Evolutionary conservation across 1,284 basidiomycete species (phyloP).

Genomic region (Tylopilus sp.): DNA sequence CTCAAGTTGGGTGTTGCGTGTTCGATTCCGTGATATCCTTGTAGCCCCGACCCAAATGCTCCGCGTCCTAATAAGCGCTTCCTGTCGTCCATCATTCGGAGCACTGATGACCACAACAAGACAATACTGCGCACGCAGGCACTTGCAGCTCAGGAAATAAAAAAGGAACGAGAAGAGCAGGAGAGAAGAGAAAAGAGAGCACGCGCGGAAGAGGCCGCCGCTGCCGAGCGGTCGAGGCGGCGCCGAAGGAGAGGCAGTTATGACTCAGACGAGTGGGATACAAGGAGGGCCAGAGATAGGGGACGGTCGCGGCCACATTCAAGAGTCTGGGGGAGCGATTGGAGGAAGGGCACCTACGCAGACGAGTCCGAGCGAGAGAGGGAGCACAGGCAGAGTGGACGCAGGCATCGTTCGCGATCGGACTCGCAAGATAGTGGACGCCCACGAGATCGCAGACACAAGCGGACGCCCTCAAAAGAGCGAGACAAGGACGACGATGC

Average conservation of each 20-base stretch:
- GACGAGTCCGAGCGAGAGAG: slow-evolving; percentile 13
- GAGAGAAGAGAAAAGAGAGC: slow-evolving; percentile 56
- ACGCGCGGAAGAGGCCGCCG: slow-evolving; percentile 66
- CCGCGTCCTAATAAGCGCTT: slow-evolving; percentile 91
- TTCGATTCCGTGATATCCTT: slow-evolving; percentile 1
- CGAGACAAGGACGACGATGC: slow-evolving; percentile 9
- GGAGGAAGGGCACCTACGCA: slow-evolving; percentile 23
- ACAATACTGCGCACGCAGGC: slow-evolving; percentile 77
- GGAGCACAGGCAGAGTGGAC: slow-evolving; percentile 16
- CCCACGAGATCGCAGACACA: slow-evolving; percentile 17
- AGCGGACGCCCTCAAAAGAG: slow-evolving; percentile 16
- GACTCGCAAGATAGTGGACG: slow-evolving; percentile 17
- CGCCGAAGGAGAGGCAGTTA: slow-evolving; percentile 33
- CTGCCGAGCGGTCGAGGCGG: slow-evolving; percentile 55
- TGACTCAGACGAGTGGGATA: slow-evolving; percentile 36
- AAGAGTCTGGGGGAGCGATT: slow-evolving; percentile 31
- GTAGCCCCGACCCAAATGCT: slow-evolving; percentile 51
- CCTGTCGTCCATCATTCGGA: slow-evolving; percentile 81
- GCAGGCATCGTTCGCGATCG: slow-evolving; percentile 32
- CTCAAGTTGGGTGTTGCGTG: background rate
- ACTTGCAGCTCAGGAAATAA: slow-evolving; percentile 66
- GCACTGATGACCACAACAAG: slow-evolving; percentile 90
- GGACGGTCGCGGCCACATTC: slow-evolving; percentile 29
- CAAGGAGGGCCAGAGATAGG: slow-evolving; percentile 44
- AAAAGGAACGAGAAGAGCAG: slow-evolving; percentile 58